phyloP scores from a whole-genome alignment of 2,329 filamentous ascomycete species.

The Elsinoe fawcettii region DNA sequence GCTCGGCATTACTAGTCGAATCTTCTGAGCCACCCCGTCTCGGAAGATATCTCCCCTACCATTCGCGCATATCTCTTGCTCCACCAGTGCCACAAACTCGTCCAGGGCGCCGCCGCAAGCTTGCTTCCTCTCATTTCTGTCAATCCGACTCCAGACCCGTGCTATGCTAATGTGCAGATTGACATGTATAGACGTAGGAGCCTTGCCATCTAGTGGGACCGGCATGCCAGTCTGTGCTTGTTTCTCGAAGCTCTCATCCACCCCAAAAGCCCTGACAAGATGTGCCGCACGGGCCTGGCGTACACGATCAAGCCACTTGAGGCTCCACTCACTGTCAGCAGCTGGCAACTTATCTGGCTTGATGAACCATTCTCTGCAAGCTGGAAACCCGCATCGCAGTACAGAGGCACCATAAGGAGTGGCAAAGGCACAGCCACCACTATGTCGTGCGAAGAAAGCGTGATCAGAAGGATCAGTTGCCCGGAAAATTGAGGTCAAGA shows the following conservation, averaged over 20 bases:
- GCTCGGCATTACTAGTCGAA: background rate
- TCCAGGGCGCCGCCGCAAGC: background rate
- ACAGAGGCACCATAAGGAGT: background rate
- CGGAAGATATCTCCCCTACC: background rate
- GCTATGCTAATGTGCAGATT: conserved; percentile 1
- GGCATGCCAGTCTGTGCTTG: conserved; percentile 4
- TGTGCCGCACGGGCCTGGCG: conserved; percentile 3
- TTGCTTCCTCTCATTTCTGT: background rate
- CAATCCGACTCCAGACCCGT: background rate
- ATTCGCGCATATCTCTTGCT: background rate
- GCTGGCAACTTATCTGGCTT: background rate
- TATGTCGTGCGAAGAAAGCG: background rate
- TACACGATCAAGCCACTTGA: background rate
- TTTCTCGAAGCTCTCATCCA: background rate
- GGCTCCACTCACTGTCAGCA: background rate
- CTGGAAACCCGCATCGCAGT: background rate
- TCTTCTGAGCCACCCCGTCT: background rate
- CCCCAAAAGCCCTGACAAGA: background rate
- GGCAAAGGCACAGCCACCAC: background rate
- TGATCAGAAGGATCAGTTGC: background rate
- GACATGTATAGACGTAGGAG: background rate
- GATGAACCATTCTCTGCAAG: conserved; percentile 5
- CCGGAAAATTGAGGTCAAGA: background rate
- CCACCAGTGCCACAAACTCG: background rate
- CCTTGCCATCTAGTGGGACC: background rate